Evolutionary conservation across 2,329 filamentous ascomycete genomes (phyloP), one percentile per base, ranked within the genome.

Genomic region (Colletotrichum sp.): DNA sequence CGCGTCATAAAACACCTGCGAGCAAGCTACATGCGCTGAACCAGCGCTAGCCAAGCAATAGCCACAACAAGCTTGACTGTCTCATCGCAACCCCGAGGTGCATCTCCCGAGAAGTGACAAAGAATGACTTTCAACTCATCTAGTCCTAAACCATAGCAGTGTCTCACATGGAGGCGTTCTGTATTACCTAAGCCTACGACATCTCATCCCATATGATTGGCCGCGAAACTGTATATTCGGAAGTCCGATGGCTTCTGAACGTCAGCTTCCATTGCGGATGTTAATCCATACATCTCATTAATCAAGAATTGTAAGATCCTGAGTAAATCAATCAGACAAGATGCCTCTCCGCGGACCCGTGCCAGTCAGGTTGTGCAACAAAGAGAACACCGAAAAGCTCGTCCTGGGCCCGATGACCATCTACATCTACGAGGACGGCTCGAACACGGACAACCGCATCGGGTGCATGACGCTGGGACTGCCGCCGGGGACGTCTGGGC

Each of bases 351-450:
- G 83, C 67, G 82, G 83, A 57, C 81, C 81, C 21, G 80, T 82
- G 13, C 75, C 79, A 13, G 82, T 82, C 12, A 81, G 80, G 71
- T 77, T 83, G 36, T 78, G 74, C 78, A 81, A 78, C 57, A 81
- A 80, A 60, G 80, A 82, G 55, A 79, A 80, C 36, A 79, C 80
- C 61, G 82, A 85, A 72, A 78, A 78, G 32, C 77, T 84, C 65
- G 67, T 77, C 32, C 76, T 85, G 67, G 83, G 83, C 2, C 81
- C 82, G 26, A 80, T 83, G 73, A 84, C 81, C 16, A 81, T 83
- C 66, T 83, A 81, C 66, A 79, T 85, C 34, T 82, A 81, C 52
- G 83, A 85, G 63, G 83, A 85, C 71, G 83, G 83, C 7, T 80
- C 79, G 12, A 78, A 78, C 69, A 85, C 83, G 21, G 81, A 83